Percentiles rank a stretch among this genome's conserved stretches.
phyloP scores from a whole-genome alignment of 2,329 filamentous ascomycete genomes.

The Ophiostoma pallidulum region DNA sequence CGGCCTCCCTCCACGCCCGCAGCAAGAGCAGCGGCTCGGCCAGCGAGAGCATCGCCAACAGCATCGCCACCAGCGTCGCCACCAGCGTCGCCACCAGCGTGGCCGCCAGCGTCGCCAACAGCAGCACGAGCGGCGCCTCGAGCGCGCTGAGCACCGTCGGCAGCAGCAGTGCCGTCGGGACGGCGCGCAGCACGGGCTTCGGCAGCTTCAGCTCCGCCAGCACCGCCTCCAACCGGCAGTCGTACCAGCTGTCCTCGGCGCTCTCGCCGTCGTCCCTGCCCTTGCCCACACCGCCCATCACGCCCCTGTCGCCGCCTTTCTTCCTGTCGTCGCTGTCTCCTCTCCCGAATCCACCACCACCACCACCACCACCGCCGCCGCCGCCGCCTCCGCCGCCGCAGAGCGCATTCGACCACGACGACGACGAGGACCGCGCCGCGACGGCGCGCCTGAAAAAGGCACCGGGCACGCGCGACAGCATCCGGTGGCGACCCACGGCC shows the following conservation, averaged over 20 bases:
- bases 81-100: conserved; percentile 5
- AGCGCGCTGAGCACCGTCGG: conserved; percentile 3
- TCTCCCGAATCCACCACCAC: background rate
- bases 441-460: conserved; percentile 4
- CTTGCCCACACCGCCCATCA: background rate
- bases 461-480: background rate
- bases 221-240: conserved; percentile 4
- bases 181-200: background rate
- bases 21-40: conserved; percentile 14
- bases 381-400: background rate
- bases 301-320: background rate
- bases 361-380: background rate
- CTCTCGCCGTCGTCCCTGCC: background rate
- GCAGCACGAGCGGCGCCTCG: conserved; percentile 9
- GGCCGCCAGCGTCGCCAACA: conserved; percentile 4
- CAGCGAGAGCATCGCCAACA: conserved; percentile 12
- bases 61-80: conserved; percentile 7
- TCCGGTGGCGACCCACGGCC: conserved; percentile 4
- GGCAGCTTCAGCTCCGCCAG: conserved; percentile 8
- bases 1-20: conserved; percentile 13
- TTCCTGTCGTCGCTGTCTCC: background rate
- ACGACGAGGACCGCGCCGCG: conserved; percentile 2
- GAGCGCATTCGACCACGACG: conserved; percentile 18
- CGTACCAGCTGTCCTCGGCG: background rate
- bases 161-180: background rate